These are phyloP conservation scores for Diophrys appendiculata DNA, from an alignment of 73 alveolate species.

Conservation along the genomic window DNA sequence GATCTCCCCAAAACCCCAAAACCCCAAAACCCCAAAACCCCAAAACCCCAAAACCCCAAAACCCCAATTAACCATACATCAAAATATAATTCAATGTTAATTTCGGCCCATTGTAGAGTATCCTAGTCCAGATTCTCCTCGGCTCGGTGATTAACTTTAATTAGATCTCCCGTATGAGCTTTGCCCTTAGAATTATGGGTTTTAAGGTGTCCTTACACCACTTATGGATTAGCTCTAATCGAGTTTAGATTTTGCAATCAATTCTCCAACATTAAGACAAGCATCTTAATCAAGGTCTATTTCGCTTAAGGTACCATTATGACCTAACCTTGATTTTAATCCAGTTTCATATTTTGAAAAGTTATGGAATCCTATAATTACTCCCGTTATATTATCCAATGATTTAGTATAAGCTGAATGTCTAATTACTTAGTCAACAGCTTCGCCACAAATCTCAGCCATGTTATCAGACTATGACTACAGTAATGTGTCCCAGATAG, in stretches of 20 bases:
- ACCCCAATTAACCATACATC: too few relatives aligned
- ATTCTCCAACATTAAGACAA: background rate
- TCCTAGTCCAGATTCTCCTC: too few relatives aligned
- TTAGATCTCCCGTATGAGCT: too few relatives aligned
- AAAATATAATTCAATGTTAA: too few relatives aligned
- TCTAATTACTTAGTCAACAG: conserved; percentile 29
- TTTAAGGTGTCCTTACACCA: too few relatives aligned
- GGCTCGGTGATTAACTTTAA: too few relatives aligned
- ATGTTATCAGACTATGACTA: conserved; percentile 37
- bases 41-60: too few relatives aligned
- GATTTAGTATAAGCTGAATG: conserved; percentile 33
- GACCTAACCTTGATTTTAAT: background rate
- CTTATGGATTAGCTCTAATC: too few relatives aligned
- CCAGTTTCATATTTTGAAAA: conserved; percentile 13
- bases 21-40: too few relatives aligned
- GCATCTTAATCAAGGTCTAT: background rate
- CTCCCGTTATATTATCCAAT: conserved; percentile 65
- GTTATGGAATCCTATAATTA: conserved; percentile 62
- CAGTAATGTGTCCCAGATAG: conserved; percentile 22
- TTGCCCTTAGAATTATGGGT: too few relatives aligned
- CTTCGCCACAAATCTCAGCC: conserved; percentile 60
- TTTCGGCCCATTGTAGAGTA: too few relatives aligned
- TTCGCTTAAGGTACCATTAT: background rate
- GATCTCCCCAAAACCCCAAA: background rate
- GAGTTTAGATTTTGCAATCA: background rate